phyloP scores from a whole-genome alignment of 495 filamentous ascomycete species.

The Wilcoxina mikolae region DNA sequence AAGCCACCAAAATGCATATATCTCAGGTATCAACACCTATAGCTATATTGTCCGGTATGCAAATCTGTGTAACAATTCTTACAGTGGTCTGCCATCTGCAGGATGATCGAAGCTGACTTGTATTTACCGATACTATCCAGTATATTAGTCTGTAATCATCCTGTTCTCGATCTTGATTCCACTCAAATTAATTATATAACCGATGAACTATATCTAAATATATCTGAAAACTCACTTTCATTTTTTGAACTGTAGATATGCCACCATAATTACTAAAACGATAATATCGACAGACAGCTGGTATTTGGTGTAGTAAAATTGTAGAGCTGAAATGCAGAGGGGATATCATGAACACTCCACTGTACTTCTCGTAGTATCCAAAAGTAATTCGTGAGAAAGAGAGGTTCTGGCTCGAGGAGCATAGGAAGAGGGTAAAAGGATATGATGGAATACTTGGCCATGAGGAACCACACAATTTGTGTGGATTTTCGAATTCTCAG shows the following conservation, averaged over 20 bases:
- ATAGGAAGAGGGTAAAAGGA: too few relatives aligned
- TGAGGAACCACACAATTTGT: too few relatives aligned
- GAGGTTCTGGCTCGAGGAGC: too few relatives aligned
- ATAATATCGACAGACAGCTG: conserved; percentile 14
- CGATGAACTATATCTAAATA: conserved; percentile 26
- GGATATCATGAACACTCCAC: too few relatives aligned
- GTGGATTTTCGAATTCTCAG: too few relatives aligned
- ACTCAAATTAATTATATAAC: conserved; percentile 17
- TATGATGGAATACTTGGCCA: too few relatives aligned
- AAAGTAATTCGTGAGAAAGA: too few relatives aligned
- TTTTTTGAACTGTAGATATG: conserved; percentile 18
- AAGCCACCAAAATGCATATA: background rate
- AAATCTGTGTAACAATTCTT: background rate
- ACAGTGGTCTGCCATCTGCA: background rate
- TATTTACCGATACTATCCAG: background rate
- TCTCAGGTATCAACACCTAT: background rate
- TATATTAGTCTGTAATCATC: background rate
- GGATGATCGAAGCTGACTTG: background rate
- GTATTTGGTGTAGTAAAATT: too few relatives aligned
- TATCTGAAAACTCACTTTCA: conserved; percentile 30
- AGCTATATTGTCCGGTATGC: background rate
- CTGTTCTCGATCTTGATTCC: background rate
- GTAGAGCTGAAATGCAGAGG: too few relatives aligned
- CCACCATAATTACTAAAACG: conserved; percentile 1
- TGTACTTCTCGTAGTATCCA: too few relatives aligned